A percentile compares a stretch with the other conserved stretches of the same genome.
These are phyloP conservation scores for Aureobasidium mangrovei DNA, from an alignment of 2,329 filamentous ascomycete species.

Conservation along the genomic window DNA sequence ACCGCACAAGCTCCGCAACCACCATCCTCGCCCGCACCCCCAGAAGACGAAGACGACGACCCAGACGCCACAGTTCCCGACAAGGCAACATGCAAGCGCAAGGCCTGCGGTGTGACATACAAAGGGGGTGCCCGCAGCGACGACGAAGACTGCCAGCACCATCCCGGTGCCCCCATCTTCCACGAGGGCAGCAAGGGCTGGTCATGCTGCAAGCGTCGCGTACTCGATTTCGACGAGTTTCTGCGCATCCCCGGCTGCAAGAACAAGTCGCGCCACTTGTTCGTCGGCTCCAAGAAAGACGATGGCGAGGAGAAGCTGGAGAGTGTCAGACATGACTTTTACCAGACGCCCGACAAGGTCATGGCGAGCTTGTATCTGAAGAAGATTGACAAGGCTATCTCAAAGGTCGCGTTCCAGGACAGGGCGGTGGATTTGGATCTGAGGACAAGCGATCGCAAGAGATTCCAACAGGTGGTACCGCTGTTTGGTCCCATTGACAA, in stretches of 20 bases:
- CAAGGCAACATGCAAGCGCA: slow-evolving; percentile 68
- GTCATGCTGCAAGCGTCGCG: slow-evolving; percentile 89
- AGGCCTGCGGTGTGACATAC: slow-evolving; percentile 62
- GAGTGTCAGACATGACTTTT: slow-evolving; percentile 80
- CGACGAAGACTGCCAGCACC: slow-evolving; percentile 72
- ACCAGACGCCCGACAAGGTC: slow-evolving; percentile 77
- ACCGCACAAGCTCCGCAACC: slow-evolving; percentile 17
- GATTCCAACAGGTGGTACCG: slow-evolving; percentile 64
- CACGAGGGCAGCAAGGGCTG: slow-evolving; percentile 98
- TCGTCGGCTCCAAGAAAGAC: slow-evolving; percentile 61
- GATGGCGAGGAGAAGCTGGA: slow-evolving; percentile 66
- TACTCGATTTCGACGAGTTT: slow-evolving; percentile 96
- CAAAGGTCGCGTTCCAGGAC: slow-evolving; percentile 60
- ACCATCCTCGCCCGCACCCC: slow-evolving; percentile 45
- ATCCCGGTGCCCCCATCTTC: slow-evolving; percentile 86
- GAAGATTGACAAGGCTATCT: slow-evolving; percentile 80
- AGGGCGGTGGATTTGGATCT: slow-evolving; percentile 66
- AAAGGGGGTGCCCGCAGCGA: slow-evolving; percentile 51
- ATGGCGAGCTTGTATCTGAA: slow-evolving; percentile 93
- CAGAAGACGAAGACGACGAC: slow-evolving; percentile 80
- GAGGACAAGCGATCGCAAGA: slow-evolving; percentile 76
- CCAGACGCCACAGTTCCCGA: slow-evolving; percentile 62
- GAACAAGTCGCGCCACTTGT: slow-evolving; percentile 73
- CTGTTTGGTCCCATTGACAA: slow-evolving; percentile 71
- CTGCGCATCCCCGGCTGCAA: slow-evolving; percentile 90